These are phyloP conservation scores for Apiotrichum sp. DNA, from an alignment of 1,284 basidiomycete species.

Conservation along the genomic window DNA sequence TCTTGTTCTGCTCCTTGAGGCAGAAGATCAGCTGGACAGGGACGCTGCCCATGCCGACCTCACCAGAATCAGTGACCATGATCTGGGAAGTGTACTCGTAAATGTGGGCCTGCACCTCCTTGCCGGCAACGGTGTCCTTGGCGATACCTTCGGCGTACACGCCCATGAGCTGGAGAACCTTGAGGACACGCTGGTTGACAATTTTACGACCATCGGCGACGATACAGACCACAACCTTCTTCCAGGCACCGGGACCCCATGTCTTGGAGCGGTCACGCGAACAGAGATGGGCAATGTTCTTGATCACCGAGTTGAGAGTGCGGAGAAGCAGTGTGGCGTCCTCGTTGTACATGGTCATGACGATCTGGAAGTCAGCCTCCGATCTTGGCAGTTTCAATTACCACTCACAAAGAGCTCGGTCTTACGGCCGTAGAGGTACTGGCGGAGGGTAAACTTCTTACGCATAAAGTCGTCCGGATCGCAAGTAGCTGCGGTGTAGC, in stretches of 20 bases:
- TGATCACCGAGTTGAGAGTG: conserved; percentile 91
- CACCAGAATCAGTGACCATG: conserved; percentile 64
- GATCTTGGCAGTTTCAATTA: too few species aligned
- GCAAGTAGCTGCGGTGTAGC: conserved; percentile 52
- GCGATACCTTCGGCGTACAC: conserved; percentile 94
- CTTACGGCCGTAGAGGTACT: conserved; percentile 72
- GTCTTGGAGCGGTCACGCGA: conserved; percentile 71
- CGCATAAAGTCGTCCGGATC: conserved; percentile 53
- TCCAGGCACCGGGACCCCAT: conserved; percentile 93
- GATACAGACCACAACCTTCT: conserved; percentile 86
- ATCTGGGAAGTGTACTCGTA: conserved; percentile 84
- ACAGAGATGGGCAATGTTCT: conserved; percentile 81
- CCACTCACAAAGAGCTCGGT: conserved; percentile 63
- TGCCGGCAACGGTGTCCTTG: conserved; percentile 84
- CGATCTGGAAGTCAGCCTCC: conserved; percentile 52
- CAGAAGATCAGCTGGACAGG: conserved; percentile 92
- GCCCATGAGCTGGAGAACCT: conserved; percentile 64
- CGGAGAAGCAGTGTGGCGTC: conserved; percentile 75
- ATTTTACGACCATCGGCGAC: conserved; percentile 88
- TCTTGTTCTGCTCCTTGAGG: conserved; percentile 88
- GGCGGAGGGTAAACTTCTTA: conserved; percentile 68
- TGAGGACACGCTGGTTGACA: conserved; percentile 61
- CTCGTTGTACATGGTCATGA: conserved; percentile 95
- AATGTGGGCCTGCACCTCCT: conserved; percentile 88
- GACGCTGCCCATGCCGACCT: conserved; percentile 71